phyloP scores from a whole-genome alignment of 192 early-diverging fungal species.

The Coemansia sp. region DNA sequence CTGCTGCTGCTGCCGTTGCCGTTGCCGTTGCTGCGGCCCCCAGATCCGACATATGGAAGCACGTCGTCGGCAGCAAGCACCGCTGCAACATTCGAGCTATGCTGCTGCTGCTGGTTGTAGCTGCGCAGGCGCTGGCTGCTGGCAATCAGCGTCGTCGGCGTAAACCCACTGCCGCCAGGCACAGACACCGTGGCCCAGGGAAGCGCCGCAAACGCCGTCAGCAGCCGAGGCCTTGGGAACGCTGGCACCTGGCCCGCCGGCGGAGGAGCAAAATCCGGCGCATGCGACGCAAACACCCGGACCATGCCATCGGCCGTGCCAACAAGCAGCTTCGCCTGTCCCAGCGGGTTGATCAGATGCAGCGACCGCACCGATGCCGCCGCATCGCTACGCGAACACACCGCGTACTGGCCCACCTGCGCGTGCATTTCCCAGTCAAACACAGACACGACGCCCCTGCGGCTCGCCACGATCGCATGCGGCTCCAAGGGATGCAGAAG shows the following conservation, averaged over 20 bases:
- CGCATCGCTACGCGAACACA: slow-evolving; percentile 5
- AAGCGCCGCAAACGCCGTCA: slow-evolving; percentile 41
- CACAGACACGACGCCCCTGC: slow-evolving; percentile 55
- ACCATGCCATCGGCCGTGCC: slow-evolving; percentile 46
- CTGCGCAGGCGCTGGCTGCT: slow-evolving; percentile 10
- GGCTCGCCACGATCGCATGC: slow-evolving; percentile 75
- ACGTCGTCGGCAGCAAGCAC: background rate
- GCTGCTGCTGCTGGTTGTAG: background rate
- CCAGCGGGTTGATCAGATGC: slow-evolving; percentile 89
- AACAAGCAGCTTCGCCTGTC: slow-evolving; percentile 72
- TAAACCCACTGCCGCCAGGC: background rate
- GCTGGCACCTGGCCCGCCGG: slow-evolving; percentile 15
- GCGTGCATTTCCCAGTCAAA: slow-evolving; percentile 49
- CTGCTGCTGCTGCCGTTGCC: too few species aligned
- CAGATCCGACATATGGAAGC: background rate
- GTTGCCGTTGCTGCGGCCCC: background rate
- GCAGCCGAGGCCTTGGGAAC: slow-evolving; percentile 40
- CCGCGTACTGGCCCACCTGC: slow-evolving; percentile 37
- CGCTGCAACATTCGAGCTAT: background rate
- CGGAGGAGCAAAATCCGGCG: slow-evolving; percentile 35
- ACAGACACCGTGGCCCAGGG: slow-evolving; percentile 25
- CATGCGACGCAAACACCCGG: slow-evolving; percentile 49
- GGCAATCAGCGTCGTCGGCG: slow-evolving; percentile 1
- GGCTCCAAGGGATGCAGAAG: slow-evolving; percentile 84
- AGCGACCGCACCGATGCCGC: slow-evolving; percentile 58